phyloP scores from a whole-genome alignment of 2,329 filamentous ascomycete genomes.

The Aschersonia sp. region DNA sequence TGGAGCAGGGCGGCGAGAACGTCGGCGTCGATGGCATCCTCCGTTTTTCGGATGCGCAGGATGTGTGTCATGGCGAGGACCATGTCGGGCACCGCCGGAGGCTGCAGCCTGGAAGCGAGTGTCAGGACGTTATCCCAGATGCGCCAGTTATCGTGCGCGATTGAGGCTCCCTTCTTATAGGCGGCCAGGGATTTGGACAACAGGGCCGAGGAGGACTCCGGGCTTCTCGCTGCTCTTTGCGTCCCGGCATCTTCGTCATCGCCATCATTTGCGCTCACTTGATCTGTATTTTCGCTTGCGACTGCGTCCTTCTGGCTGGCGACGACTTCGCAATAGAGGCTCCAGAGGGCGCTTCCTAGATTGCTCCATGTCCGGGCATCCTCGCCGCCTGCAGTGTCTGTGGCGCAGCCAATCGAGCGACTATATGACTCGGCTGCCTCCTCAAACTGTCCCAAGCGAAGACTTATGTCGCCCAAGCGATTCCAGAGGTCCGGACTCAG shows the following conservation, averaged over 20 bases:
- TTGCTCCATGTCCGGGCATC: conserved; percentile 95
- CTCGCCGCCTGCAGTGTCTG: conserved; percentile 55
- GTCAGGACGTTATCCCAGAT: conserved; percentile 97
- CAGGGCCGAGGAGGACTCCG: conserved; percentile 41
- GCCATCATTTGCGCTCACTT: conserved; percentile 8
- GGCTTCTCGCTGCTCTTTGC: conserved; percentile 8
- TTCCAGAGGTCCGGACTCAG: conserved; percentile 80
- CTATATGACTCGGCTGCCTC: conserved; percentile 75
- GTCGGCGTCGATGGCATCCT: conserved; percentile 62
- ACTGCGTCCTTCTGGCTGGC: conserved; percentile 18
- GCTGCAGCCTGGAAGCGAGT: conserved; percentile 62
- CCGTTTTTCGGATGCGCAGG: conserved; percentile 62
- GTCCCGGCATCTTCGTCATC: conserved; percentile 12
- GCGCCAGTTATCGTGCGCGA: conserved; percentile 75
- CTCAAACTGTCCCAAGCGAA: conserved; percentile 62
- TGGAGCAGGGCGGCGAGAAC: conserved; percentile 59
- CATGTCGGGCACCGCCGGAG: conserved; percentile 62
- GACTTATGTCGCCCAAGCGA: conserved; percentile 72
- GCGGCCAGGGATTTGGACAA: conserved; percentile 66
- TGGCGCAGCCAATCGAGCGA: conserved; percentile 54
- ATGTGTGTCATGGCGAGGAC: conserved; percentile 61
- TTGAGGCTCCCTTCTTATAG: conserved; percentile 71
- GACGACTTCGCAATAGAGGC: conserved; percentile 43
- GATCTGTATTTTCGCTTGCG: conserved; percentile 7
- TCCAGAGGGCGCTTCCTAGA: conserved; percentile 69